Base-by-base conservation (phyloP, 176 grass and related monocot species). In the Aechmea fasciata region DNA sequence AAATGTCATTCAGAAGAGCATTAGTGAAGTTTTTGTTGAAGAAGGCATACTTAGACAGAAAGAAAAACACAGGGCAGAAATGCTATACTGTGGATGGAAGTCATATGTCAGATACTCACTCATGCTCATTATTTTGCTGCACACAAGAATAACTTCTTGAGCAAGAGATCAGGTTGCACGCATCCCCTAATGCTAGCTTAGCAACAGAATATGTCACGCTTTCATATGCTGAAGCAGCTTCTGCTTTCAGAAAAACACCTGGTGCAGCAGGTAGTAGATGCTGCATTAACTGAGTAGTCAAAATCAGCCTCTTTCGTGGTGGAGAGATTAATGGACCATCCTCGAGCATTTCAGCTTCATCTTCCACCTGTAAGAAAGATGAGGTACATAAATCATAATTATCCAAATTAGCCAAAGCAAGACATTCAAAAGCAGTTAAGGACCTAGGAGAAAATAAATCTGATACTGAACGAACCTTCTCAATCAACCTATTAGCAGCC, bases 111-210 rank as follows among this genome's bases (percentile, higher is more conserved):
- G 20, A 61, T 22, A 17, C 65, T 73, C 69, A 77, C 81, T 52
- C 69, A n/a, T 74, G 50, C 57, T 65, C 64, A 66, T 69, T 49
- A 18, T 28, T 51, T 4, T 47, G 48, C 13, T 54, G 50, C 11
- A 54, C 17, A 52, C 12, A 52, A 29, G 69, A 78, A 73, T 47
- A 28, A 48, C 51, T 62, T 52, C 11, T 49, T 48, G 69, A 57
- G 13, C 18, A 64, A 68, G 63, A 64, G 49, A 78, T 11, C 19
- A 74, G 41, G 70, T 52, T 74, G 63, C 81, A 83, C 15, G 75
- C 75, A 73, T 83, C 81, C 52, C 51, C 75, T 54, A 83, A 72
- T 78, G 70, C 51, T 29, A 67, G 69, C 74, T 67, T 78, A 68
- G 75, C 22, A 69, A 74, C 75, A 74, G 22, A 48, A 24, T 74